phyloP scores from a whole-genome alignment of 495 filamentous ascomycete species.

The Lophium mytilinum region DNA sequence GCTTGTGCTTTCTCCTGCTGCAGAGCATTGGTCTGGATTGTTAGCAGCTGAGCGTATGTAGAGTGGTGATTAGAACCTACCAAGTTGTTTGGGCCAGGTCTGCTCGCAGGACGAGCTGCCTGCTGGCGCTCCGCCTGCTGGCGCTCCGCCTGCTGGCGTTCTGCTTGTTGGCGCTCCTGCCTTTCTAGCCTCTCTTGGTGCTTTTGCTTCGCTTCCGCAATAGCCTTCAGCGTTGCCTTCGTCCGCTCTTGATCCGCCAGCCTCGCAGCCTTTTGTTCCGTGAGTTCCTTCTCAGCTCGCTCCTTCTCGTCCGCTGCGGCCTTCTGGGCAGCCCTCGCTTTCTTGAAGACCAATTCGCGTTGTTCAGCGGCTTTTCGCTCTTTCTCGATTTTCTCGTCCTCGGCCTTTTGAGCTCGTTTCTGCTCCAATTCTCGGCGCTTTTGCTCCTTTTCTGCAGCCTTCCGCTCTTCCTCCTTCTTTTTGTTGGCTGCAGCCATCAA shows the following conservation, averaged over 20 bases:
- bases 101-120: conserved; percentile 29
- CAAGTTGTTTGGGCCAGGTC: conserved; percentile 36
- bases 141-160: conserved; percentile 4
- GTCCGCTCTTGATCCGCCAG: conserved; percentile 43
- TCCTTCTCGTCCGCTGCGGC: conserved; percentile 51
- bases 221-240: no score
- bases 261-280: conserved; percentile 58
- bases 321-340: conserved; percentile 42
- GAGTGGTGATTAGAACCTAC: conserved; percentile 26
- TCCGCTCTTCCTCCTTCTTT: conserved; percentile 72
- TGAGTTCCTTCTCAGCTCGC: conserved; percentile 61
- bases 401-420: conserved; percentile 54
- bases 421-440: conserved; percentile 70
- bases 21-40: conserved; percentile 28
- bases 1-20: conserved; percentile 36
- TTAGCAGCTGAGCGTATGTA: conserved; percentile 3
- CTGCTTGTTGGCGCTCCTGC: background rate
- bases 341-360: background rate
- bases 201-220: no score
- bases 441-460: conserved; percentile 64
- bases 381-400: conserved; percentile 45
- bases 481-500: conserved; percentile 61
- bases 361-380: conserved; percentile 41
- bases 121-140: conserved; percentile 22
- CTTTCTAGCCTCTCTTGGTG: background rate